A percentile compares a stretch with the other conserved stretches of the same genome.
Evolutionary conservation across 2,329 filamentous ascomycete species (phyloP).

Genomic region (Trichoderma pleuroti): DNA sequence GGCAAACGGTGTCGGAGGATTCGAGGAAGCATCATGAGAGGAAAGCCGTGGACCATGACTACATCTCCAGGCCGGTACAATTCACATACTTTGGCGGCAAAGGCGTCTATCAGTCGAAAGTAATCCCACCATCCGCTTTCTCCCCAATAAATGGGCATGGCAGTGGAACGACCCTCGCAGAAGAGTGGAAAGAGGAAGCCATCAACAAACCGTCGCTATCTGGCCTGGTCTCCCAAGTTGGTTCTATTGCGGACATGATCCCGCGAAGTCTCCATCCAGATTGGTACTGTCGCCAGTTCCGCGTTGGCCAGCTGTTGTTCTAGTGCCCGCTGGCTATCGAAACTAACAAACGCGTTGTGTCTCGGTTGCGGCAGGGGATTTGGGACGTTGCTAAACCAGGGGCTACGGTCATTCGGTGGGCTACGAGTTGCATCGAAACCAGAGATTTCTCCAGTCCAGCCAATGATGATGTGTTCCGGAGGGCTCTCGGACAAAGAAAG

Average conservation of each 20-base stretch:
- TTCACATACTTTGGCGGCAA: conserved; percentile 81
- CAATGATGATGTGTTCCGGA: background rate
- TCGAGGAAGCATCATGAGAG: conserved; percentile 81
- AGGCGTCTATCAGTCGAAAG: conserved; percentile 83
- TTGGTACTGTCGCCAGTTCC: background rate
- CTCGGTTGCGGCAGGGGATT: background rate
- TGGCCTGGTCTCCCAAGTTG: background rate
- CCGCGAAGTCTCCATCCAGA: background rate
- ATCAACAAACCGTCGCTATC: background rate
- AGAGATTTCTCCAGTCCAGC: background rate
- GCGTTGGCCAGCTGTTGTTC: background rate
- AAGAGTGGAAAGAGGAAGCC: background rate
- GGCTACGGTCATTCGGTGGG: background rate
- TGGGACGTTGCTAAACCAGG: background rate
- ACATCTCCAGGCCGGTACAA: conserved; percentile 89
- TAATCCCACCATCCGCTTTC: conserved; percentile 83
- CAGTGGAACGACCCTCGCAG: background rate
- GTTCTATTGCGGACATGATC: background rate
- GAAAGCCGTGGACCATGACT: conserved; percentile 89
- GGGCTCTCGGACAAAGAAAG: background rate
- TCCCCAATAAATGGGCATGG: background rate
- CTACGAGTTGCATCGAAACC: background rate
- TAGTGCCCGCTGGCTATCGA: background rate
- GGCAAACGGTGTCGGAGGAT: conserved; percentile 80
- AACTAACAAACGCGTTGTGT: background rate